Conservation (phyloP, 2,329 filamentous ascomycete genomes). For the Byssothecium circinans region DNA sequence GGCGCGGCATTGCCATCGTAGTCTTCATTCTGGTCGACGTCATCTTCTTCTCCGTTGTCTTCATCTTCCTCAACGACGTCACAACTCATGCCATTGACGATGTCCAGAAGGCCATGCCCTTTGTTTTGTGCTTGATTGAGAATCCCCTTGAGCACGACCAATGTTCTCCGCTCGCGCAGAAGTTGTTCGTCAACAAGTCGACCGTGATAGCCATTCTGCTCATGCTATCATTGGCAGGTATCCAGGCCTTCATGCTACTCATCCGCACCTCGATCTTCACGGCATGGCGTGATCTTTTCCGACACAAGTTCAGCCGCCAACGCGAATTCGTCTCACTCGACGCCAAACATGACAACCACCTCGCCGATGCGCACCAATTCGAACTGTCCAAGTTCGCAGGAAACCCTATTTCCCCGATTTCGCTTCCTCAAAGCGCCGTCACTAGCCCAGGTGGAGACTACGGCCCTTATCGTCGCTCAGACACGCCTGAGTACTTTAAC, state of each 20-base stretch:
- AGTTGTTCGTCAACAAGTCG: constrained; percentile 70
- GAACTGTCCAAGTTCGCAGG: constrained; percentile 39
- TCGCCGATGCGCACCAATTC: constrained; percentile 34
- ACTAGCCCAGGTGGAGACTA: constrained; percentile 30
- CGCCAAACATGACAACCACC: constrained; percentile 51
- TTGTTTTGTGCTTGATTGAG: constrained; percentile 70
- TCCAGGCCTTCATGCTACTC: constrained; percentile 82
- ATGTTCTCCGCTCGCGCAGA: constrained; percentile 64
- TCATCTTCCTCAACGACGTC: constrained; percentile 75
- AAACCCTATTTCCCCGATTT: constrained; percentile 16
- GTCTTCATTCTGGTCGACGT: constrained; percentile 88
- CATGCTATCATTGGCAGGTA: constrained; percentile 76
- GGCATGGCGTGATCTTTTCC: constrained; percentile 74
- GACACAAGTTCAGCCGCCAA: constrained; percentile 49
- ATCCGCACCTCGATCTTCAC: constrained; percentile 81
- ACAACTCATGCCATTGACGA: constrained; percentile 60
- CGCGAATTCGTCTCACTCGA: constrained; percentile 90
- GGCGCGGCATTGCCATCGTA: constrained; percentile 89
- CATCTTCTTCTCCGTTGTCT: constrained; percentile 89
- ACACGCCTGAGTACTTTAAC: constrained; percentile 40
- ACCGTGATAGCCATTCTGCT: constrained; percentile 81
- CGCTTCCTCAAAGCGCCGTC: constrained; percentile 28
- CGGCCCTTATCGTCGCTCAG: constrained; percentile 22
- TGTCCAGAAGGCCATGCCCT: constrained; percentile 60
- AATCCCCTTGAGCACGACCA: constrained; percentile 62